These are phyloP conservation scores for Colletotrichum limetticola DNA, from an alignment of 2,329 filamentous ascomycete genomes.

Conservation along the genomic window DNA sequence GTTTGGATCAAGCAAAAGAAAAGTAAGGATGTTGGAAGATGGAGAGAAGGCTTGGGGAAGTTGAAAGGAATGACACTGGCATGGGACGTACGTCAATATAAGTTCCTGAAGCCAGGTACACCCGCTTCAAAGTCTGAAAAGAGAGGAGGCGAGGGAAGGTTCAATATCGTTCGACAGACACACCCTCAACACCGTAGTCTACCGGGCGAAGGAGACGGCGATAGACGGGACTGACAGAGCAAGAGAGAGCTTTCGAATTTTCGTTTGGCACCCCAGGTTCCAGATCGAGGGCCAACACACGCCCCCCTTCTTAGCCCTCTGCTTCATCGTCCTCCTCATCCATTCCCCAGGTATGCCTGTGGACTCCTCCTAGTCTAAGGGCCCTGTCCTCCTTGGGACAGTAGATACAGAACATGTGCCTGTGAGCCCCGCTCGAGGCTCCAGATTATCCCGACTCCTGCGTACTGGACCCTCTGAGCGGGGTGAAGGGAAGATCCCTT, in stretches of 20 bases:
- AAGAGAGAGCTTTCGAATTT: not conserved
- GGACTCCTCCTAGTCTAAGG: not conserved
- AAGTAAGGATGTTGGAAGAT: slow-evolving; percentile 2
- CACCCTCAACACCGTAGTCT: slow-evolving; percentile 4
- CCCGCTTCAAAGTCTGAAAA: slow-evolving; percentile 19
- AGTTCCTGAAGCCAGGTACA: slow-evolving; percentile 35
- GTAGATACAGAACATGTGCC: slow-evolving; percentile 11
- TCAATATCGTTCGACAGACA: not conserved
- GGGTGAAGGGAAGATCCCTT: slow-evolving; percentile 14
- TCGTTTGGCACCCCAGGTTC: slow-evolving; percentile 16
- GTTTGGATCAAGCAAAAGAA: not conserved
- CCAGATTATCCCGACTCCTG: not conserved
- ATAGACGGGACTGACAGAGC: not conserved
- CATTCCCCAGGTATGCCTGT: slow-evolving; percentile 24
- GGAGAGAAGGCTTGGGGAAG: slow-evolving; percentile 1
- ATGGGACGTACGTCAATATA: slow-evolving; percentile 36
- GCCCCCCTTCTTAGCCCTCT: slow-evolving; percentile 23
- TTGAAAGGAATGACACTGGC: slow-evolving; percentile 25
- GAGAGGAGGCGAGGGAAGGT: slow-evolving; percentile 26
- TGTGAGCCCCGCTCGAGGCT: slow-evolving; percentile 7
- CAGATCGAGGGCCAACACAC: slow-evolving; percentile 26
- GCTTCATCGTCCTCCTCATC: slow-evolving; percentile 18
- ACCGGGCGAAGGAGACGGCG: slow-evolving; percentile 5
- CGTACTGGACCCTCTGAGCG: slow-evolving; percentile 7
- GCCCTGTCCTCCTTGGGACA: slow-evolving; percentile 24